A percentile compares a stretch with the other conserved stretches of the same genome.
These are phyloP conservation scores for Botrytis porri DNA, from an alignment of 2,329 filamentous ascomycete genomes.

Conservation along the genomic window DNA sequence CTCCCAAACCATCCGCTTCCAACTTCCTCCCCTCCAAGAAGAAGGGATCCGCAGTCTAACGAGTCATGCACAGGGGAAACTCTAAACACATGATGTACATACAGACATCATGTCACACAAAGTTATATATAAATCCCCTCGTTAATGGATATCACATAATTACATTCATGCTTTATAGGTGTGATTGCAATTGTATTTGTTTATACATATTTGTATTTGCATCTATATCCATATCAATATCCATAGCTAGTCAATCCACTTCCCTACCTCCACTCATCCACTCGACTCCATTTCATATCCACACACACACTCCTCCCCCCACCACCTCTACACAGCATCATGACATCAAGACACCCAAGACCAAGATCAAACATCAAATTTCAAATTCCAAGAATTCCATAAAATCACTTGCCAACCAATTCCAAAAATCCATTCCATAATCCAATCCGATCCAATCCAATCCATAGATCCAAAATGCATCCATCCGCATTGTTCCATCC, in stretches of 20 bases:
- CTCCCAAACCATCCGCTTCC: too few species aligned
- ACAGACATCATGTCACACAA: too few species aligned
- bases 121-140: too few species aligned
- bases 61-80: too few species aligned
- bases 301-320: not conserved
- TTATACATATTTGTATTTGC: not conserved
- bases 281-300: not conserved
- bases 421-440: not conserved
- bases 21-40: too few species aligned
- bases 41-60: too few species aligned
- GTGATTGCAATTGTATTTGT: not conserved
- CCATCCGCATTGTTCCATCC: slow-evolving; percentile 4
- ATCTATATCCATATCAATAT: not conserved
- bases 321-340: not conserved
- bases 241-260: not conserved
- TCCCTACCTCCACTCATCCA: not conserved
- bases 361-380: not conserved
- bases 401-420: not conserved
- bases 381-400: not conserved
- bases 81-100: too few species aligned
- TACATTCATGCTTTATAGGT: not conserved
- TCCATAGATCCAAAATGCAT: not conserved
- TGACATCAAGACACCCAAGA: not conserved
- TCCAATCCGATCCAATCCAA: not conserved
- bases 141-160: not conserved